Evolutionary conservation across 345 rosid species (phyloP), one percentile per base, ranked within the genome.

Genomic region (Eutrema yunnanense): DNA sequence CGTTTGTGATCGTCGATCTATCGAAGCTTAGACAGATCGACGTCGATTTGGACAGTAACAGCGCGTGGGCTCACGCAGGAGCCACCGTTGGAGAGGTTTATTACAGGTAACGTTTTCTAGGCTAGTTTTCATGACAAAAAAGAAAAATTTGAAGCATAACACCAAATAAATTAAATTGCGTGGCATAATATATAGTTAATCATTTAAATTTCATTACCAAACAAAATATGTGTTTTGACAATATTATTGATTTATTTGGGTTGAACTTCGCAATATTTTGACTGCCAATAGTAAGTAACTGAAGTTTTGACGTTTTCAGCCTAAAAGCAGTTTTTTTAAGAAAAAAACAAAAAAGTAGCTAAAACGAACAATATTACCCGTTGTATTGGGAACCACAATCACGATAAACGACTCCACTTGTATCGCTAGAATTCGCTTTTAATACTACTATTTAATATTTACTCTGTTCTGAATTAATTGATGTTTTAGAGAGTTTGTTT

Each of bases 1-100:
- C 96, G 16, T 91, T 88, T 54, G 62, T 86, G 44, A 6, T 91
- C 8, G 76, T 87, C 4, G 96, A 91, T 79, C 75, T 91, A 26
- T 44, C 79, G 2, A 82, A 68, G 72, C 84, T 91, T 10, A 82
- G 97, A 14, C 66, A 81, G 4, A 56, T 91, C 22, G 78, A 65
- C 29, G 88, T 88, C 3, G 83, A 87, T 62, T 67, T 84, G 10
- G 78, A 72, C 3, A 79, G 77, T n/a, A 79, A 81, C 74, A 82
- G 73, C 65, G 92, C 97, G 13, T 91, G 96, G 97, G 79, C 83
- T 62, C 86, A 88, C 68, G 83, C 91, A 0, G 97, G 97, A 1
- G 96, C 97, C 11, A 88, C 97, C 1, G 43, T 79, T 8, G 92
- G 96, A 12, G 96, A 91, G 65, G 84, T 82, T 65, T 77, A 77